Percentiles rank a stretch among this genome's conserved stretches.
Evolutionary conservation across 1,139 yeast genomes (phyloP).

Genomic region (Sugiyamaella neomexicana): DNA sequence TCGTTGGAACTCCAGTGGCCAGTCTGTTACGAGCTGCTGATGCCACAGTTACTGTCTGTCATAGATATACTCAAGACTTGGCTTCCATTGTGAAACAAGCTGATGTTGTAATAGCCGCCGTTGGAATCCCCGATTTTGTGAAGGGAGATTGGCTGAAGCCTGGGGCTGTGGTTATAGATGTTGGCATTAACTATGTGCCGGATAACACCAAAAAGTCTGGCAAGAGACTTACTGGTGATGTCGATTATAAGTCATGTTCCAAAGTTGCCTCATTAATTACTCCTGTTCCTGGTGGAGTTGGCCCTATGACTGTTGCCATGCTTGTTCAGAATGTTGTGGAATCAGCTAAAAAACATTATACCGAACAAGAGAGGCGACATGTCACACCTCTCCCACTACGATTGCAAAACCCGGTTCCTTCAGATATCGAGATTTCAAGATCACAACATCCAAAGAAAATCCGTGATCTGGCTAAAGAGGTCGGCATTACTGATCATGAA

Average conservation of each 20-base stretch:
- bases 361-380: slow-evolving; percentile 36
- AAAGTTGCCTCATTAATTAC: slow-evolving; percentile 74
- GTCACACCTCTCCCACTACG: slow-evolving; percentile 53
- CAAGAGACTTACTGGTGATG: slow-evolving; percentile 88
- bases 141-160: slow-evolving; percentile 86
- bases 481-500: slow-evolving; percentile 79
- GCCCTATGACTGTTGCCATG: slow-evolving; percentile 99
- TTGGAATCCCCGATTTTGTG: slow-evolving; percentile 81
- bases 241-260: slow-evolving; percentile 69
- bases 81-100: slow-evolving; percentile 65
- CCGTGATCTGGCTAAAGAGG: slow-evolving; percentile 75
- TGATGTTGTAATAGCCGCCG: slow-evolving; percentile 89
- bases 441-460: slow-evolving; percentile 87
- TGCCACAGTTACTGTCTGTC: slow-evolving; percentile 85
- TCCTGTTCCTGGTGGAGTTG: slow-evolving; percentile 99
- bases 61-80: slow-evolving; percentile 69
- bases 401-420: slow-evolving; percentile 57
- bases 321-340: slow-evolving; percentile 80
- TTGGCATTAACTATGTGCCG: slow-evolving; percentile 87
- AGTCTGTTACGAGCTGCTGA: slow-evolving; percentile 73
- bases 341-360: slow-evolving; percentile 63
- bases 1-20: slow-evolving; percentile 94
- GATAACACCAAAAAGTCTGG: slow-evolving; percentile 82
- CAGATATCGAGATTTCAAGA: slow-evolving; percentile 90
- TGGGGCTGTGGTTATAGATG: slow-evolving; percentile 89